Conservation (phyloP, 2,329 filamentous ascomycete genomes). For the Xylariaceae sp. region DNA sequence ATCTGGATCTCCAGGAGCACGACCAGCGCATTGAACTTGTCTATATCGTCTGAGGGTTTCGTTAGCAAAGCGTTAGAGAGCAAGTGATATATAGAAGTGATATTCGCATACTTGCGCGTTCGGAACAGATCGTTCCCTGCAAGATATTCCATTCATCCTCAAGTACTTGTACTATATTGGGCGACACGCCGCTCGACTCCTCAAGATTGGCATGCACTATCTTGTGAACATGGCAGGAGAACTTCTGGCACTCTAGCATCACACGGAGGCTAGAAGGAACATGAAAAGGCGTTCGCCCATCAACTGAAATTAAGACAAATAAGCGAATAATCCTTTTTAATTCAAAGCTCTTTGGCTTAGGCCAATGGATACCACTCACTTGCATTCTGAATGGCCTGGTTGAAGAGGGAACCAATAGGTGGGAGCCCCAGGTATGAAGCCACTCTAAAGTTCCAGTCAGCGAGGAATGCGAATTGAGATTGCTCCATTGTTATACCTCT, state of each 20-base stretch:
- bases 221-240: slow-evolving; percentile 44
- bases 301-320: slow-evolving; percentile 25
- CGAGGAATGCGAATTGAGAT: not conserved
- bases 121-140: slow-evolving; percentile 40
- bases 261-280: slow-evolving; percentile 42
- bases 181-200: slow-evolving; percentile 41
- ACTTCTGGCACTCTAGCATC: slow-evolving; percentile 47
- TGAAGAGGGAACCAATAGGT: slow-evolving; percentile 40
- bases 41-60: slow-evolving; percentile 35
- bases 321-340: not conserved
- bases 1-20: slow-evolving; percentile 49
- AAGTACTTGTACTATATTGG: slow-evolving; percentile 42
- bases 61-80: slow-evolving; percentile 13
- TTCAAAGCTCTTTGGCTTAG: not conserved
- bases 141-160: slow-evolving; percentile 49
- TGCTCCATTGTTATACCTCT: slow-evolving; percentile 35
- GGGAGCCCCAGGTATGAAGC: slow-evolving; percentile 42
- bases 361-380: slow-evolving; percentile 14
- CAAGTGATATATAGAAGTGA: not conserved
- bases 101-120: slow-evolving; percentile 40
- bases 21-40: slow-evolving; percentile 44
- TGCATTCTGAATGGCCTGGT: slow-evolving; percentile 44
- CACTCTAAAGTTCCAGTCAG: slow-evolving; percentile 35
- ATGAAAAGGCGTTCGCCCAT: slow-evolving; percentile 34
- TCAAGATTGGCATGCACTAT: slow-evolving; percentile 44